Percentiles rank a stretch among this genome's conserved stretches.
Evolutionary conservation across 2,329 filamentous ascomycete genomes (phyloP).

Genomic region (Fusarium mangiferae): DNA sequence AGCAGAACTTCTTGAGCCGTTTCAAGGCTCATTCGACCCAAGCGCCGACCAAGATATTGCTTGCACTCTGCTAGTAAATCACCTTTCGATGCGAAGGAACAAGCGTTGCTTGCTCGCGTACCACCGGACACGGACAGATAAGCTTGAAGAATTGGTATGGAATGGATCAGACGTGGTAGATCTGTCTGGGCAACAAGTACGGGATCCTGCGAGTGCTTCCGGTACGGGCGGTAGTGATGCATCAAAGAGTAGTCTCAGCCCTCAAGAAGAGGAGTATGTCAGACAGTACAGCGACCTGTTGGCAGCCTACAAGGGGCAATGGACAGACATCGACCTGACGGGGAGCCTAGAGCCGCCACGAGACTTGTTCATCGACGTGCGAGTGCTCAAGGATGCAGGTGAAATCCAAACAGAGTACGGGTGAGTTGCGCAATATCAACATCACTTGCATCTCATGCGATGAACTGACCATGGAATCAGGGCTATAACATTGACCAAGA

Average conservation of each 20-base stretch:
- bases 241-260: constrained; percentile 81
- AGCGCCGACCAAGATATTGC: constrained; percentile 83
- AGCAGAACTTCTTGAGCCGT: constrained; percentile 79
- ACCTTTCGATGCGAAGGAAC: constrained; percentile 94
- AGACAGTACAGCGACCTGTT: constrained; percentile 90
- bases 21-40: constrained; percentile 87
- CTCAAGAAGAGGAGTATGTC: constrained; percentile 97
- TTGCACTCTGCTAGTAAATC: constrained; percentile 90
- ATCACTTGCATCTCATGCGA: neutral
- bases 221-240: constrained; percentile 50
- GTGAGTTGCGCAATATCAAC: constrained; percentile 61
- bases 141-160: constrained; percentile 95
- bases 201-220: constrained; percentile 50
- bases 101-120: constrained; percentile 96
- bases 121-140: constrained; percentile 88
- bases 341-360: constrained; percentile 93
- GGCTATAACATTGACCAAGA: constrained; percentile 95
- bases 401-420: constrained; percentile 99
- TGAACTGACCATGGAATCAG: constrained; percentile 57
- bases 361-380: constrained; percentile 96
- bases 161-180: constrained; percentile 86
- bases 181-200: constrained; percentile 66
- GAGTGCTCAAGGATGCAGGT: constrained; percentile 94
- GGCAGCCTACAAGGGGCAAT: constrained; percentile 97
- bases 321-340: constrained; percentile 97